Evolutionary conservation across 2,329 filamentous ascomycete species (phyloP).

Genomic region (Calonectria naviculata): DNA sequence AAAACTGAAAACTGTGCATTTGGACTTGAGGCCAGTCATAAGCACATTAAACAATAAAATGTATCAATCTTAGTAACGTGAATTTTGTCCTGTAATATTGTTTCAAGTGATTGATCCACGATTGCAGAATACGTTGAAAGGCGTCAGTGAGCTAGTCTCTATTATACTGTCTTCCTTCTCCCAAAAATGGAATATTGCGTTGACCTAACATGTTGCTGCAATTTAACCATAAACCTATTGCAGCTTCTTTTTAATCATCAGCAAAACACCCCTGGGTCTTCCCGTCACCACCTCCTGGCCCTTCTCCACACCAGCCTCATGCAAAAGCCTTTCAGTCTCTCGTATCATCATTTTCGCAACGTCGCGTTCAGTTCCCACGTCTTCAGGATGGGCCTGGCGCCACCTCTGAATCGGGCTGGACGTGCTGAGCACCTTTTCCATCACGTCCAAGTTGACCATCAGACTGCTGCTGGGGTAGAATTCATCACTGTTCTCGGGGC

Average conservation of each 20-base stretch:
- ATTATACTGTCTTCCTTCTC: too few species aligned
- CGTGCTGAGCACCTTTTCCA: slow-evolving; percentile 51
- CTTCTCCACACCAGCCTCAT: slow-evolving; percentile 48
- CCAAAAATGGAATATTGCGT: too few species aligned
- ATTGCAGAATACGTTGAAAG: too few species aligned
- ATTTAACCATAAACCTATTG: too few species aligned
- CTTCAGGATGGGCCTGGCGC: slow-evolving; percentile 56
- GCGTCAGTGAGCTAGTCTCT: too few species aligned
- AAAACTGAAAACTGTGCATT: too few species aligned
- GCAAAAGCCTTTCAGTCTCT: slow-evolving; percentile 41
- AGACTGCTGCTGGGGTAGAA: slow-evolving; percentile 36
- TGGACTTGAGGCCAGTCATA: too few species aligned
- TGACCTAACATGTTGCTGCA: too few species aligned
- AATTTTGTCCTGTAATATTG: too few species aligned
- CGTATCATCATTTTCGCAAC: slow-evolving; percentile 44
- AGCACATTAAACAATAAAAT: too few species aligned
- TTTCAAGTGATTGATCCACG: too few species aligned
- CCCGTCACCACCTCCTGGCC: slow-evolving; percentile 45
- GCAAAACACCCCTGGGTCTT: slow-evolving; percentile 35
- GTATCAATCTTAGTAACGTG: too few species aligned
- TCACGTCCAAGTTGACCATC: slow-evolving; percentile 42
- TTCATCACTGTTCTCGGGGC: slow-evolving; percentile 31
- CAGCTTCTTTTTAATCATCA: slow-evolving; percentile 44
- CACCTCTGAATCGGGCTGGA: slow-evolving; percentile 55
- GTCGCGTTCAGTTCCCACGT: slow-evolving; percentile 52